Conservation (phyloP, 495 filamentous ascomycete species). For the Xylaria scruposa region DNA sequence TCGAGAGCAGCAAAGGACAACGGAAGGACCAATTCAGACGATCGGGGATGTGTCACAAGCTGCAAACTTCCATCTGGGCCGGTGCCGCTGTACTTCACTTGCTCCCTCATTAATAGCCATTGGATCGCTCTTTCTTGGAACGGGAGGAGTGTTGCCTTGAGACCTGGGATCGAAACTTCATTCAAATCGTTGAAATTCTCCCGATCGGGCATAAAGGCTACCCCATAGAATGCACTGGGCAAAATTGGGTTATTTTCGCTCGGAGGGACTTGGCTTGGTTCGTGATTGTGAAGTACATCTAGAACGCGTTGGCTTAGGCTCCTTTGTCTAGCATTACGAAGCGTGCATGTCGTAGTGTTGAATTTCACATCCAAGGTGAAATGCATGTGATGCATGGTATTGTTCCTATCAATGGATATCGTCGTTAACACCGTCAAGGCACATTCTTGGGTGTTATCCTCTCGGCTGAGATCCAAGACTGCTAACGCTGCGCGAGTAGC, state of each 20-base stretch:
- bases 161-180: slow-evolving; percentile 35
- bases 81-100: slow-evolving; percentile 42
- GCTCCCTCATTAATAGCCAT: slow-evolving; percentile 55
- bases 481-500: neutral
- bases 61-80: slow-evolving; percentile 17
- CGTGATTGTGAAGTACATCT: slow-evolving; percentile 1
- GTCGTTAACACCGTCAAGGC: slow-evolving; percentile 30
- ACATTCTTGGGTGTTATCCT: slow-evolving; percentile 28
- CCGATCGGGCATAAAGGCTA: slow-evolving; percentile 46
- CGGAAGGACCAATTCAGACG: slow-evolving; percentile 23
- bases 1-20: slow-evolving; percentile 34
- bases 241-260: slow-evolving; percentile 31
- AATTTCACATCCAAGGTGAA: slow-evolving; percentile 36
- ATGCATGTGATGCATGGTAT: slow-evolving; percentile 25
- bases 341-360: slow-evolving; percentile 30
- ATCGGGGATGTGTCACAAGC: slow-evolving; percentile 33
- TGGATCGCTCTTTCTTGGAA: slow-evolving; percentile 54
- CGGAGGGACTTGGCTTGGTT: neutral
- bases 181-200: slow-evolving; percentile 32
- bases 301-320: slow-evolving; percentile 23
- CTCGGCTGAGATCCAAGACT: slow-evolving; percentile 24
- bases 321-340: slow-evolving; percentile 31
- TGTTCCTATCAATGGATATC: slow-evolving; percentile 23
- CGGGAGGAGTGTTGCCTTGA: slow-evolving; percentile 49
- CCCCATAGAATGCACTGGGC: slow-evolving; percentile 54